Evolutionary conservation across 305 asterid species (phyloP), one percentile per base, ranked within the genome.

Genomic region (Rubia balearica): DNA sequence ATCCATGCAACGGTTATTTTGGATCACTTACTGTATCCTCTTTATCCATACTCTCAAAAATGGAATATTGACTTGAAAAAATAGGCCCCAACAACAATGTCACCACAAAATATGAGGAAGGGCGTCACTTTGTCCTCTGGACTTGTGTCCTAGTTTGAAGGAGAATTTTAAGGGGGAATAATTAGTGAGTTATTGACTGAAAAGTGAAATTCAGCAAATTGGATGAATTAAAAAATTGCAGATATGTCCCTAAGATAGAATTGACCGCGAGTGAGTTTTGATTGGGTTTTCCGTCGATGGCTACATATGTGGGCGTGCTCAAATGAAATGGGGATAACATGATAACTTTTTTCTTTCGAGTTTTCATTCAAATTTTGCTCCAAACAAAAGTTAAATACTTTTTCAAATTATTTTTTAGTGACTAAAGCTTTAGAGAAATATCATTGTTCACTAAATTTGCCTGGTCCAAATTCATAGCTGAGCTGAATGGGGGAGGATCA

Each of bases 281-380:
- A 68, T 30, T 68, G 72, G 72, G 22, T 16, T 33, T 30, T 53
- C 22, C 11, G 22, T 75, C 61, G 73, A 71, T 71, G 76, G 70
- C 40, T 61, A 67, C 76, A 49, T 60, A 4, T 76, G 80, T 71
- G 80, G 80, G 51, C 73, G 36, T 21, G 64, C 17, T 12, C 61
- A 8, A 69, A 24, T 27, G 12, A 16, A 42, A 24, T n/a, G 6
- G n/a, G 22, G 78, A 74, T 74, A 62, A 24, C 27, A 40, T 11
- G 61, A n/a, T n/a, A 56, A 56, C 13, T 55, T 56, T 56, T 56
- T n/a, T 16, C n/a, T n/a, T n/a, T n/a, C 24, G 8, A 13, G 2
- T 51, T 51, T 51, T 14, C 5, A 13, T 51, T 51, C 6, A 51
- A 14, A 13, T 55, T 1, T 55, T 55, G 22, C 6, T 55, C 8